Evolutionary conservation across 306 rosid species (phyloP).

Genomic region (Prunus armeniaca): DNA sequence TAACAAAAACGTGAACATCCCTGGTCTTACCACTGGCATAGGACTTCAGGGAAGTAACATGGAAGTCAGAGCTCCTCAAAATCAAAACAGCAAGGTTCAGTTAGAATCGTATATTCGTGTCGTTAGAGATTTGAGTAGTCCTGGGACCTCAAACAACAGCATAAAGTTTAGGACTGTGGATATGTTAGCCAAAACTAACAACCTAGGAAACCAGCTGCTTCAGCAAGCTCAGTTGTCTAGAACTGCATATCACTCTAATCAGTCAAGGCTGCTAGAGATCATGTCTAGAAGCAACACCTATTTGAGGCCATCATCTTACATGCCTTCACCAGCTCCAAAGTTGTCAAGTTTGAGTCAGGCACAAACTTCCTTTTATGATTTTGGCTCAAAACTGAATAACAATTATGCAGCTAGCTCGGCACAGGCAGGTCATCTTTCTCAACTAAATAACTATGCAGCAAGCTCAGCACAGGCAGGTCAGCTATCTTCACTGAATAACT

Average conservation of each 20-base stretch:
- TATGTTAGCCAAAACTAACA: constrained; percentile 17
- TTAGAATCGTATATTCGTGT: constrained; percentile 22
- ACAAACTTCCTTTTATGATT: constrained; percentile 2
- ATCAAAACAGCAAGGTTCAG: not conserved
- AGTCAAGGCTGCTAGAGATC: constrained; percentile 14
- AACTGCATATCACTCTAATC: not conserved
- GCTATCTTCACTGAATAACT: not conserved
- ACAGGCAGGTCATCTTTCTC: not conserved
- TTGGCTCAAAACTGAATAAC: not conserved
- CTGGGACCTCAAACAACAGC: constrained; percentile 1
- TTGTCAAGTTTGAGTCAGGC: not conserved
- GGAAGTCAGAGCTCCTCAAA: not conserved
- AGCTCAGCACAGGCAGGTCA: not conserved
- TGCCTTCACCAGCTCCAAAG: constrained; percentile 6
- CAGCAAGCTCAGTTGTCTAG: constrained; percentile 4
- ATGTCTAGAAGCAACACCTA: constrained; percentile 12
- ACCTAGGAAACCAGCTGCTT: constrained; percentile 3
- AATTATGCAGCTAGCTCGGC: not conserved
- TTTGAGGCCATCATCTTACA: not conserved
- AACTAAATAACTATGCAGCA: not conserved
- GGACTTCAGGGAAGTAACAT: not conserved
- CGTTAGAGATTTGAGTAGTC: constrained; percentile 7
- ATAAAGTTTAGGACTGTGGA: constrained; percentile 20
- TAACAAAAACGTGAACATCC: not conserved
- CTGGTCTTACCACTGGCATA: not conserved